Base-by-base conservation (phyloP, 345 rosid species). In the Corchorus capsularis region DNA sequence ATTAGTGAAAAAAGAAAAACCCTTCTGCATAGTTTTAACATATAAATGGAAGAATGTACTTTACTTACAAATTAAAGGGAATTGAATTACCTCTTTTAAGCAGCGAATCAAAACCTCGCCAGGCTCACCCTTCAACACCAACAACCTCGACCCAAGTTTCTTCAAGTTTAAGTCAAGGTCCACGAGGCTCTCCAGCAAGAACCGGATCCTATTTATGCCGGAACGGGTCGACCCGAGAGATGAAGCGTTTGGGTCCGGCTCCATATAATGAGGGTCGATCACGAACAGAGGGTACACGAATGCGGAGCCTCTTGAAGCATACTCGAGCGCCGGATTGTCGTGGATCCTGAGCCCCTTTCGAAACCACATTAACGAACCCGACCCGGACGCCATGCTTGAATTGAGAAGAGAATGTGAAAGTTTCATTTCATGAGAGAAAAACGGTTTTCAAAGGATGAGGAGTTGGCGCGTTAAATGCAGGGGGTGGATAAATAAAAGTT, bases 321-420 rank as follows among this genome's bases (percentile, higher is more conserved):
- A 81, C 61, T 85, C 84, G 39, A 95, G 87, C 46, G 98, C 97
- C 56, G 99, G 98, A 82, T 95, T 95, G 82, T 95, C 98, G 84
- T 95, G 99, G 82, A 95, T 49, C 69, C 98, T 90, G 16, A 95
- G 94, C 11, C 96, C 99, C 83, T 95, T 95, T 4, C 98, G 85
- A 77, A 95, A 95, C 99, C 99, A 95, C 85, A 95, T 78, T 54
- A 95, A 84, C n/a, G 97, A 88, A 75, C 75, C 69, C 57, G 92
- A 91, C 55, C 81, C 75, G 49, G 87, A 39, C 12, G 90, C 63
- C 93, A 90, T 84, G 16, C 49, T 7, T 53, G 86, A 81, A 14
- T 73, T 83, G 37, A 20, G 41, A 39, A 63, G 49, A 19, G 61
- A 49, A n/a, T 62, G 27, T 17, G 27, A n/a, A 46, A 6, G 15